phyloP scores from a whole-genome alignment of 371 early-diverging fungal species.

The Caulochytrium protostelioides region DNA sequence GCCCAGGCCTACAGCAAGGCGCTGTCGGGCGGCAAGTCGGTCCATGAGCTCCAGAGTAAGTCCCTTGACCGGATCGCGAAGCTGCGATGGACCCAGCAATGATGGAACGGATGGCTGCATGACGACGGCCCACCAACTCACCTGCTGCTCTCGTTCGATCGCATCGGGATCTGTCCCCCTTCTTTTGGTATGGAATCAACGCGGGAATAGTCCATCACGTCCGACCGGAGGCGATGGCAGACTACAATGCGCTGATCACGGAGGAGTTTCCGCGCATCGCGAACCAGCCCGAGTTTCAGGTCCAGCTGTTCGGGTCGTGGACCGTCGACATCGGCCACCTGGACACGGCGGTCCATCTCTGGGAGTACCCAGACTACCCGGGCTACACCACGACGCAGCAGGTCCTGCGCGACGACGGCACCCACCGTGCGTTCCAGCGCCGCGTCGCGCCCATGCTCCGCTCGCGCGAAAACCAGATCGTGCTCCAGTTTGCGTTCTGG shows the following conservation, averaged over 20 bases:
- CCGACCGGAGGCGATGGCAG: conserved; percentile 59
- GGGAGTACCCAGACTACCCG: conserved; percentile 76
- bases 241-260: conserved; percentile 38
- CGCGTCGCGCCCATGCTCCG: conserved; percentile 42
- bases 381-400: conserved; percentile 42
- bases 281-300: conserved; percentile 41
- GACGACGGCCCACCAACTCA: too few relatives aligned
- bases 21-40: conserved; percentile 67
- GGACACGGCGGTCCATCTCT: conserved; percentile 57
- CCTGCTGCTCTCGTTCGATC: too few relatives aligned
- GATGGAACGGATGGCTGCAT: neutral
- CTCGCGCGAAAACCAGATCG: conserved; percentile 56
- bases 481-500: conserved; percentile 86
- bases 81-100: neutral
- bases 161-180: too few relatives aligned
- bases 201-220: conserved; percentile 42
- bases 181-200: neutral
- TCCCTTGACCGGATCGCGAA: neutral
- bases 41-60: conserved; percentile 62
- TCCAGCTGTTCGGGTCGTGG: conserved; percentile 75
- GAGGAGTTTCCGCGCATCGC: conserved; percentile 52
- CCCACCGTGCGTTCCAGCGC: conserved; percentile 34
- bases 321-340: conserved; percentile 58
- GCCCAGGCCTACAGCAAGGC: conserved; percentile 41
- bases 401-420: conserved; percentile 29